Base-by-base conservation (phyloP, 176 grass and related monocot species). In the Neostapfia colusana region DNA sequence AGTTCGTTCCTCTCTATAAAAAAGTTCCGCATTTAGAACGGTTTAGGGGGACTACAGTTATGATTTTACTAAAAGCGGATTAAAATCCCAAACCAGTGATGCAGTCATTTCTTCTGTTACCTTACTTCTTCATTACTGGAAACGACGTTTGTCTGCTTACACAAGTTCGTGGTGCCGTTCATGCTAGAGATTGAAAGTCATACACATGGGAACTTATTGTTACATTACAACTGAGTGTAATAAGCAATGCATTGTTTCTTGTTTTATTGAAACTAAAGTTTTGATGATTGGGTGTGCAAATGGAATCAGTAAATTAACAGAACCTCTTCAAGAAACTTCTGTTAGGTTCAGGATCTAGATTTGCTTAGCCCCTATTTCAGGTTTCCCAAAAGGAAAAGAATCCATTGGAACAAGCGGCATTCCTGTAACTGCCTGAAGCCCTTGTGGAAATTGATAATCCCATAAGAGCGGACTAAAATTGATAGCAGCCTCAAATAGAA, bases 41-140 rank as follows among this genome's bases (percentile, higher is more conserved):
- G 18, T 71, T 62, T 71, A 36, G 38, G 36, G 20, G 10, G n/a
- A 44, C 53, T 74, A 55, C 45, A 28, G 68, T 69, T 48, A 49
- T 38, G 59, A 79, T 37, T 65, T 36, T 26, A 45, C 35, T 44
- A 41, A 12, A 21, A 26, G 7, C 4, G 2, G 6, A 49, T 13
- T 65, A 10, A 54, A 72, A 78, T 72, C 18, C 4, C 24, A 72
- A 38, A 53, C 48, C 9, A 3, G 20, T 21, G 51, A 3, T 55
- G 51, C 0, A 13, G 0, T 31, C 31, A 38, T 67, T 62, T 21
- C 28, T 58, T 2, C 54, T 57, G 0, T 21, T 5, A 21, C 6
- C 18, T 54, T 54, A 53, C 21, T 23, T 56, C 51, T n/a, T n/a
- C n/a, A 28, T 59, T n/a, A 60, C 25, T 44, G 17, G 24, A 28